phyloP scores from a whole-genome alignment of 805 yeast genomes.

The Wickerhamomyces rabaulensis region DNA sequence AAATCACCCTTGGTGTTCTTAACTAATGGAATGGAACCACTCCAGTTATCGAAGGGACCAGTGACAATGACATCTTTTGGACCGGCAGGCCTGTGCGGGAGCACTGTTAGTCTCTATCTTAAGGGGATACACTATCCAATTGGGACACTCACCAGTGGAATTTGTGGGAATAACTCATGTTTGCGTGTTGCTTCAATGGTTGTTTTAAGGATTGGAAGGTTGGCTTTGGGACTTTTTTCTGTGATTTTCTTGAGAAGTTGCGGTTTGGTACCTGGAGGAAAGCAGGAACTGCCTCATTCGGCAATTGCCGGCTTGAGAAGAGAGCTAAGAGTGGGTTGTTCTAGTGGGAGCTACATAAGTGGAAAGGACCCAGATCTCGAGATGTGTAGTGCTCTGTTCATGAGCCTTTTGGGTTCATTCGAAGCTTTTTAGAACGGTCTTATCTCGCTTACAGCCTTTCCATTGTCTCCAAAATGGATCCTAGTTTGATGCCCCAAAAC shows the following conservation, averaged over 20 bases:
- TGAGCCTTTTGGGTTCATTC: too few species aligned
- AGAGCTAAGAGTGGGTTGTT: too few species aligned
- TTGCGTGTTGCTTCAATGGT: background rate
- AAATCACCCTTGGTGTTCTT: conserved; percentile 58
- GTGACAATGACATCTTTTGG: conserved; percentile 57
- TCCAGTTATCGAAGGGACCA: conserved; percentile 70
- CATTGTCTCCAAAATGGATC: too few species aligned
- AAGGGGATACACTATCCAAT: background rate
- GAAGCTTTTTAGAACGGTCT: too few species aligned
- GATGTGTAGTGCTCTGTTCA: too few species aligned
- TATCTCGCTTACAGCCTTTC: too few species aligned
- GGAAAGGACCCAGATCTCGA: too few species aligned
- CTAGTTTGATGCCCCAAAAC: too few species aligned
- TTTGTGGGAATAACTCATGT: background rate
- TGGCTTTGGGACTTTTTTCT: background rate
- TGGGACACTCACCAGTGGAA: background rate
- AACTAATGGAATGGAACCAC: conserved; percentile 52
- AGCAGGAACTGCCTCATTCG: background rate
- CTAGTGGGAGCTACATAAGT: too few species aligned
- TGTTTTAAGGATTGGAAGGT: background rate
- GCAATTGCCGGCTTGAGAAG: background rate
- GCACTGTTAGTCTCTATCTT: conserved; percentile 47
- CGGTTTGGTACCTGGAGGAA: background rate
- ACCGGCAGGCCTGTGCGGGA: conserved; percentile 39
- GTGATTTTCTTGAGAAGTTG: background rate